Percentiles rank a stretch among this genome's conserved stretches.
Evolutionary conservation across 805 yeast genomes (phyloP).

Genomic region (Wickerhamiella sorbophila): DNA sequence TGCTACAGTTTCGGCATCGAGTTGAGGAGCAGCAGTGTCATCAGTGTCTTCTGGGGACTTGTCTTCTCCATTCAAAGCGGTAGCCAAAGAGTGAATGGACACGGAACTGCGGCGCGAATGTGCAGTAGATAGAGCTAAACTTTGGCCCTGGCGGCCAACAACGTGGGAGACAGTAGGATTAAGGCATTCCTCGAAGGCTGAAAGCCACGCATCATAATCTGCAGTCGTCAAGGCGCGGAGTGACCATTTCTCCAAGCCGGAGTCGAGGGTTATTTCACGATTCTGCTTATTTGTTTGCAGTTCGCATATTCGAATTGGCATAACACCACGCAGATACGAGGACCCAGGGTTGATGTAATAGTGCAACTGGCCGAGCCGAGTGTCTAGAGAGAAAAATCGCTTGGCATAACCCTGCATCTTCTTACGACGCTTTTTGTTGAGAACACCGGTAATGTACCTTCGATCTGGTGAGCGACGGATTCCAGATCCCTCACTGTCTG

Average conservation of each 20-base stretch:
- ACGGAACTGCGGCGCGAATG: background rate
- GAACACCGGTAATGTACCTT: slow-evolving; percentile 53
- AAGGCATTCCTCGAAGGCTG: slow-evolving; percentile 46
- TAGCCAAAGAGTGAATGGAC: background rate
- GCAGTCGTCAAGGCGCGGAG: slow-evolving; percentile 49
- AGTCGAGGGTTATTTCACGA: slow-evolving; percentile 65
- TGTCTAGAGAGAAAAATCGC: slow-evolving; percentile 71
- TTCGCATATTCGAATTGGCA: slow-evolving; percentile 74
- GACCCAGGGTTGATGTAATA: slow-evolving; percentile 63
- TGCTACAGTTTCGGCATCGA: background rate
- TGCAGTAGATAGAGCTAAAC: background rate
- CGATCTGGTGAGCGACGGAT: slow-evolving; percentile 16
- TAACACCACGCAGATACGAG: slow-evolving; percentile 71
- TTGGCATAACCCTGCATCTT: slow-evolving; percentile 75
- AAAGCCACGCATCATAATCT: slow-evolving; percentile 72
- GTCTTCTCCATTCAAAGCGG: background rate
- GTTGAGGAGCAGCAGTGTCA: background rate
- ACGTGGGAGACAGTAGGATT: slow-evolving; percentile 4
- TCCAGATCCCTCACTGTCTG: slow-evolving; percentile 8
- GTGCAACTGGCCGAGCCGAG: slow-evolving; percentile 66
- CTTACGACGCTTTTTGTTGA: slow-evolving; percentile 70
- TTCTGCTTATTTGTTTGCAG: slow-evolving; percentile 61
- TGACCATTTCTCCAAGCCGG: slow-evolving; percentile 92
- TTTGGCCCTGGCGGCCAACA: slow-evolving; percentile 5
- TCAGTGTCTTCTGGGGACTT: background rate